Base-by-base conservation (phyloP, 164 flowering plant species). In the Vitis cinerea region DNA sequence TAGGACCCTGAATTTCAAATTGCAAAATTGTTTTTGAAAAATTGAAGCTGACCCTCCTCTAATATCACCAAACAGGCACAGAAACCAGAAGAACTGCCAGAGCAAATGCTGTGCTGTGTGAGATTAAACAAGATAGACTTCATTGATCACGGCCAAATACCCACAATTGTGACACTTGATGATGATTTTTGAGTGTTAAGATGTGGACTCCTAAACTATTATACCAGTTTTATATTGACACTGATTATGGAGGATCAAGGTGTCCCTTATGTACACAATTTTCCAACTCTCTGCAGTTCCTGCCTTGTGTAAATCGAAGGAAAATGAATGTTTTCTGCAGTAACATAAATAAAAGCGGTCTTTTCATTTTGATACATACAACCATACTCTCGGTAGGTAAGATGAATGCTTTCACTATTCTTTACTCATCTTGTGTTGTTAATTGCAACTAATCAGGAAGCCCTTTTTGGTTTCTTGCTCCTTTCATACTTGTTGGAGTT, bases 71-170 rank as follows among this genome's bases (percentile, higher is more conserved):
- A 11, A 67, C 89, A 95, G 98, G 99, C 97, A 64, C 99, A 95
- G 64, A 93, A 89, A 71, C 91, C 80, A 9, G 97, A 95, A 66
- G 98, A 95, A 70, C 80, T 95, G 37, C 99, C 98, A 5, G 98
- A 95, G 81, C 82, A 89, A 71, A 86, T 89, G 17, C 70, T 95
- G 16, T 91, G 98, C 70, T 88, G 98, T 70, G 75, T 88, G 72
- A 82, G 96, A 66, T 71, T 95, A 77, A 88, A 86, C 85, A 89
- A 88, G 80, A 83, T 95, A 37, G 93, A 90, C 65, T 87, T 93
- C 67, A 86, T 87, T 7, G 80, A 93, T 74, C 81, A 79, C 48
- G 99, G 97, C 23, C 98, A 95, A 69, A 87, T 96, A 56, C 98
- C 97, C 0, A 86, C 87, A 0, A 68, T 95, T 12, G 71, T 93